Evolutionary conservation across 192 early-diverging fungal genomes (phyloP).

Genomic region (Mortierella claussenii): DNA sequence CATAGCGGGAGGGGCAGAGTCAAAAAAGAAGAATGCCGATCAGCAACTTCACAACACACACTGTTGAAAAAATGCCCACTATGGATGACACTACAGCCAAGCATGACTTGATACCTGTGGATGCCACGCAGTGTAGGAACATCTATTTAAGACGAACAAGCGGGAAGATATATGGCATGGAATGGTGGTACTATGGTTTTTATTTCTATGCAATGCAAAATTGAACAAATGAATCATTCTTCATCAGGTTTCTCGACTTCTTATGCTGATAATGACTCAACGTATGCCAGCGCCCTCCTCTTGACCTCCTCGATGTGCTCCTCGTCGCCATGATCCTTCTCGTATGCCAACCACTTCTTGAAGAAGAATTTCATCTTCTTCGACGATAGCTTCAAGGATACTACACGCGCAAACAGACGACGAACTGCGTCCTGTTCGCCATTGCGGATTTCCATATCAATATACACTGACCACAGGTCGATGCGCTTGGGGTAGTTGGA

Average conservation of each 20-base stretch:
- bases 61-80: no score
- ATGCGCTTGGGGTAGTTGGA: slow-evolving; percentile 91
- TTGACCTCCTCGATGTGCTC: slow-evolving; percentile 91
- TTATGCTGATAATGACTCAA: slow-evolving; percentile 67
- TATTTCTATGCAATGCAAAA: no score
- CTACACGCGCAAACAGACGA: slow-evolving; percentile 89
- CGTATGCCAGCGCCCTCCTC: slow-evolving; percentile 85
- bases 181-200: no score
- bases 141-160: no score
- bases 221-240: no score
- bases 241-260: neutral
- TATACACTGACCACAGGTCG: slow-evolving; percentile 96
- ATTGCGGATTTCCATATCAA: slow-evolving; percentile 94
- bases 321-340: slow-evolving; percentile 86
- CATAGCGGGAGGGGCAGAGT: no score
- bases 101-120: no score
- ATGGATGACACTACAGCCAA: no score
- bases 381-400: slow-evolving; percentile 89
- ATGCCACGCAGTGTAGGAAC: no score
- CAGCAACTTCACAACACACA: no score
- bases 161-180: no score
- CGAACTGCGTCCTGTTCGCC: slow-evolving; percentile 73
- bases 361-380: slow-evolving; percentile 99
- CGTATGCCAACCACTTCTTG: slow-evolving; percentile 97
- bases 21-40: no score